Conservation (phyloP, 371 early-diverging fungal species). For the Rhizomucor pusillus region DNA sequence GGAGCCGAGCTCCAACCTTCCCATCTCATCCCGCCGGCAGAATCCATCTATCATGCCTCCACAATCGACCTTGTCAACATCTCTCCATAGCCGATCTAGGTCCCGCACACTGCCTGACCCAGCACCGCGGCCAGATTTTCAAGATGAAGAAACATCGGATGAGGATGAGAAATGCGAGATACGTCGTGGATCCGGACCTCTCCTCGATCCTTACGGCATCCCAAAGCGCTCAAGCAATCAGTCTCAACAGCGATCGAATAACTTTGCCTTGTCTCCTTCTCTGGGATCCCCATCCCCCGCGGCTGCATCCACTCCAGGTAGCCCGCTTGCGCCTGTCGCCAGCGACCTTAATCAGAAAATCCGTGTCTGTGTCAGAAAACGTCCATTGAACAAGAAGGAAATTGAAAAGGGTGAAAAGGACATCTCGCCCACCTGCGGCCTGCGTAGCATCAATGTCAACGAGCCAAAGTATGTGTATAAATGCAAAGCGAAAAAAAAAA, state of each 20-base stretch:
- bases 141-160: constrained; percentile 15
- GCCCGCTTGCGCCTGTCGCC: constrained; percentile 1
- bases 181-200: constrained; percentile 24
- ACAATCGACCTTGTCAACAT: constrained; percentile 18
- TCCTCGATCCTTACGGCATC: constrained; percentile 44
- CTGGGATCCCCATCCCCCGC: constrained; percentile 14
- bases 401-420: constrained; percentile 72
- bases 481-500: neutral
- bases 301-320: constrained; percentile 7
- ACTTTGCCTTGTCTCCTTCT: constrained; percentile 14
- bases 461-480: constrained; percentile 90
- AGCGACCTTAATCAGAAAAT: constrained; percentile 73
- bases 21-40: constrained; percentile 1
- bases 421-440: constrained; percentile 67
- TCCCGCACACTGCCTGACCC: constrained; percentile 25
- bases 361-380: constrained; percentile 95
- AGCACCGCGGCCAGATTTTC: constrained; percentile 5
- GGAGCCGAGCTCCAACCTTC: neutral
- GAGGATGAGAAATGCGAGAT: constrained; percentile 17
- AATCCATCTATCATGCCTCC: constrained; percentile 3
- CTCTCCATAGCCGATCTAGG: constrained; percentile 15
- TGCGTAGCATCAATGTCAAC: constrained; percentile 74
- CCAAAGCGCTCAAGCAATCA: too few relatives aligned
- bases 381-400: constrained; percentile 90
- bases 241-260: constrained; percentile 8